phyloP scores from a whole-genome alignment of 345 rosid species.

The Combretum micranthum region DNA sequence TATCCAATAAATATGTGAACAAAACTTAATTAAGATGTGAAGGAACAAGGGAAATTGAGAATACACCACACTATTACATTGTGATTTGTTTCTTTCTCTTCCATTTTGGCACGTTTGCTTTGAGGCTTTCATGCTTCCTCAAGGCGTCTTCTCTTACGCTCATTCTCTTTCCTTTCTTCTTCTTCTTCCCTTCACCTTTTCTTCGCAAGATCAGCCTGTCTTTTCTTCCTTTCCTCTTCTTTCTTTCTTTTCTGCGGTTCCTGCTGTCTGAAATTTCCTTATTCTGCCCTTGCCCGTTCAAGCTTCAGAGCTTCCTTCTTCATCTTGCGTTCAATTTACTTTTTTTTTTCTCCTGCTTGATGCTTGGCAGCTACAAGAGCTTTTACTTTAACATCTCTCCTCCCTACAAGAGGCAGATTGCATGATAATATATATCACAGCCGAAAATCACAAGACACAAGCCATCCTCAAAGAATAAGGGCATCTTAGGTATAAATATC shows the following conservation, averaged over 20 bases:
- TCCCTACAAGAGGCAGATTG: constrained; percentile 36
- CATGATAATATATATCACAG: too few species aligned
- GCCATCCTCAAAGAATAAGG: neutral
- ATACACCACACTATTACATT: too few species aligned
- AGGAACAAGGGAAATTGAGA: too few species aligned
- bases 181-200: constrained; percentile 70
- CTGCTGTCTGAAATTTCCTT: constrained; percentile 50
- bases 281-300: constrained; percentile 73
- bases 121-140: constrained; percentile 53
- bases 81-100: too few species aligned
- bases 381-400: constrained; percentile 81
- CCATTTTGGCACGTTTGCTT: constrained; percentile 39
- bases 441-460: too few species aligned
- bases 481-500: neutral
- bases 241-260: constrained; percentile 66
- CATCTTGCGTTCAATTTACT: constrained; percentile 74
- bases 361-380: constrained; percentile 83
- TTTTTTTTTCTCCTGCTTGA: constrained; percentile 74
- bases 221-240: constrained; percentile 74
- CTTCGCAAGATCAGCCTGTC: constrained; percentile 58
- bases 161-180: constrained; percentile 66
- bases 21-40: too few species aligned
- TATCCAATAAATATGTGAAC: too few species aligned
- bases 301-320: constrained; percentile 76
- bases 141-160: constrained; percentile 59